These are phyloP conservation scores for Xylaria sp. DNA, from an alignment of 2,329 filamentous ascomycete species.

Conservation along the genomic window DNA sequence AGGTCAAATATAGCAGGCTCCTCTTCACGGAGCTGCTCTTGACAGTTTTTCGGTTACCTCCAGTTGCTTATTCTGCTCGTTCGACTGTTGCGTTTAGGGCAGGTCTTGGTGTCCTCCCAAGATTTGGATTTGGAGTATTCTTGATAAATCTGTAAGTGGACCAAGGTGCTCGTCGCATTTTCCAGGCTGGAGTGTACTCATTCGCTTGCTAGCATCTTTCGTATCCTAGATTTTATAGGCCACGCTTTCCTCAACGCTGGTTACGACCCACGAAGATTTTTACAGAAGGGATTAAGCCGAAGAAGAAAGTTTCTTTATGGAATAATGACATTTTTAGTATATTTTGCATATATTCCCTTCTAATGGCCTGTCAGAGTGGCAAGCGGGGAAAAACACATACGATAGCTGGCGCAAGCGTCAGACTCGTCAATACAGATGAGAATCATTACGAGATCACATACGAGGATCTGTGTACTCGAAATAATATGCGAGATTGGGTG, in stretches of 20 bases:
- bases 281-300: slow-evolving; percentile 42
- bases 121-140: slow-evolving; percentile 48
- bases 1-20: slow-evolving; percentile 46
- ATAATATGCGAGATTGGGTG: neutral
- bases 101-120: slow-evolving; percentile 43
- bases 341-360: slow-evolving; percentile 50
- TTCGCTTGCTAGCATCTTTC: slow-evolving; percentile 43
- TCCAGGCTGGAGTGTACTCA: slow-evolving; percentile 13
- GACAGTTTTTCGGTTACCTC: slow-evolving; percentile 47
- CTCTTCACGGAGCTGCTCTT: slow-evolving; percentile 46
- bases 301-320: slow-evolving; percentile 45
- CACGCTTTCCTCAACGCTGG: slow-evolving; percentile 48
- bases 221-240: slow-evolving; percentile 46
- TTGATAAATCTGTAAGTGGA: slow-evolving; percentile 49
- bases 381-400: slow-evolving; percentile 3
- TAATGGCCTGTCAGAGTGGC: slow-evolving; percentile 24
- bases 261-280: slow-evolving; percentile 48
- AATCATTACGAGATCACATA: slow-evolving; percentile 15
- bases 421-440: neutral
- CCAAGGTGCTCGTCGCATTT: neutral
- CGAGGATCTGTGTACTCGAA: neutral
- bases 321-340: slow-evolving; percentile 48
- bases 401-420: neutral
- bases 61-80: slow-evolving; percentile 47
- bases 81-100: slow-evolving; percentile 42